Evolutionary conservation across 2,329 filamentous ascomycete species (phyloP), one percentile per base, ranked within the genome.

Genomic region (Talaromyces sp.): DNA sequence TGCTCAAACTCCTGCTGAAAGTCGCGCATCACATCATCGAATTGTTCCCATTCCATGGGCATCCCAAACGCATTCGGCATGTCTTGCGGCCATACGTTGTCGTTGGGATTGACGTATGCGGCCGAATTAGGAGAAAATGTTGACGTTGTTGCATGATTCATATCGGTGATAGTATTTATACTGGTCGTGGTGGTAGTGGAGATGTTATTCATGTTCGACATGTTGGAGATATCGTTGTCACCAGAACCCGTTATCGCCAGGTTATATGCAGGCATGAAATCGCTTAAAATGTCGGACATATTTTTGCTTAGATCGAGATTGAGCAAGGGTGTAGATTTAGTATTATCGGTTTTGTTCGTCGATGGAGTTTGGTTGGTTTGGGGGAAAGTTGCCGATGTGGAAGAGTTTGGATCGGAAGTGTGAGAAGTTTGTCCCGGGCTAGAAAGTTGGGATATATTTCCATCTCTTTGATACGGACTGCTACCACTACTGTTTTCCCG

Each of bases 21-120:
- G 45, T 78, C 76, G 15, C 75, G 75, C 72, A 78, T 73, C n/a
- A 78, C 75, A 58, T 75, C 71, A 59, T 77, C 75, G 72, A 76
- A 77, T 29, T 77, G 74, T 40, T 74, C 72, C 75, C 76, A 77
- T 49, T 70, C 72, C 34, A 75, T 66, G 5, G 72, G 65, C 3
- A 70, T 38, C 1, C 62, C 66, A 29, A 67, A 63, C 25, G 51
- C n/a, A 29, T 61, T 62, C 34, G 58, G 40, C 53, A 51, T 15
- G 11, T 62, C 58, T 6, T 29, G 15, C 6, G 40, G 7, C 63
- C 54, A 53, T 27, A 36, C 3, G 5, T 59, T 59, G 34, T 59
- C 36, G 22, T n/a, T 45, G n/a, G 56, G 36, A 6, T 45, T 45
- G 36, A 45, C 25, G 13, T 45, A 34, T 34, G 29, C 36, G 13